Evolutionary conservation across 202 grass and related monocot species (phyloP), one percentile per base, ranked within the genome.

Genomic region (Digitaria exilis): DNA sequence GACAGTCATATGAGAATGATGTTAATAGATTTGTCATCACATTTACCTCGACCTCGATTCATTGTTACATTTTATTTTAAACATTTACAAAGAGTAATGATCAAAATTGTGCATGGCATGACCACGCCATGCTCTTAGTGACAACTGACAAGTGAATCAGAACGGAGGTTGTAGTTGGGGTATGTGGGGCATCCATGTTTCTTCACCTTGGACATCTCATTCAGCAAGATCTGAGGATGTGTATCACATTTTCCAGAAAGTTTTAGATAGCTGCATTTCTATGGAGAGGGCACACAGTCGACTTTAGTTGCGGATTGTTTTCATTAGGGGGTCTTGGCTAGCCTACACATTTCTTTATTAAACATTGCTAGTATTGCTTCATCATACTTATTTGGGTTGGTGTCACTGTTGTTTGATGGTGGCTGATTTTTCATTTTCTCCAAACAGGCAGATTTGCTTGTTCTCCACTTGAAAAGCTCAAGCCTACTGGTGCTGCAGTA

Each of bases 391-490:
- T 71, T 46, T 55, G 10, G 4, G 18, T 85, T 63, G 15, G 6
- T 80, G 24, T 63, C 68, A 45, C 8, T 50, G 25, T 12, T 4
- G 31, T 80, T 48, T 43, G 42, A 44, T 62, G 18, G 32, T n/a
- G 25, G 19, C 71, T 89, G 70, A 76, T 85, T 43, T 41, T 9
- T 76, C 84, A 76, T 81, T 39, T 71, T 69, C 21, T 78, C 0
- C 55, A 19, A 79, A 51, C 70, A 43, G 90, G 82, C 54, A 81
- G 77, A 75, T 82, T 82, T 76, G 79, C 80, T 25, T 89, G 80
- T 76, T 89, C 90, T 65, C 92, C 84, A 31, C 54, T 84, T 29
- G 65, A 84, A 41, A 92, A 84, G 29, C 12, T 82, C 71, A 80
- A 87, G 55, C 55, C 82, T 58, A 65, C 74, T 86, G 76, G 67